Base-by-base conservation (phyloP, 2,329 filamentous ascomycete genomes). In the Colletotrichum camelliae region DNA sequence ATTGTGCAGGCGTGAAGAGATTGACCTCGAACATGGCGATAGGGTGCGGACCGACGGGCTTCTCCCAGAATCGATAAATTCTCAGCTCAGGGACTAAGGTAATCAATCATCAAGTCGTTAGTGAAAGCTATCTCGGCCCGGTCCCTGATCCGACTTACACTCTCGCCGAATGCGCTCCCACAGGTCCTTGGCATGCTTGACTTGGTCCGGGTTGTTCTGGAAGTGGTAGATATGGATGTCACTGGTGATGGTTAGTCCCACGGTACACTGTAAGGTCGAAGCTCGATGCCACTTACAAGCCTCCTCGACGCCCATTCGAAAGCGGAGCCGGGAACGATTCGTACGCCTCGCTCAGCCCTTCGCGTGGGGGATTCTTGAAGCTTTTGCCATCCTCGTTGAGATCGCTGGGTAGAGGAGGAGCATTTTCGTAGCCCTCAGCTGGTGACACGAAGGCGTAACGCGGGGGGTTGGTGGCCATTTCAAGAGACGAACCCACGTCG, bases 11-110 rank as follows among this genome's bases (percentile, higher is more conserved):
- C 0, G 93, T 95, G 83, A 96, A 95, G 24, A 98, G 61, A 79
- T 97, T 97, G 61, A 98, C 95, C 85, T 98, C 96, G 80, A 98
- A 98, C 95, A 98, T 98, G 68, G 93, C 94, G 1, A 95, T 84
- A 0, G 94, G 93, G 83, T 98, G 96, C 1, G 96, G 96, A 0
- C 96, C 96, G 33, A 98, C 84, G 0, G 96, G 95, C 16, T 86
- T 85, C 78, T 97, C 93, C 90, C 92, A 97, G 78, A 98, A 87
- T 16, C 84, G 88, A 83, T 98, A 98, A 79, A 97, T 93, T 70
- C 95, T 91, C 21, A 98, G 88, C 82, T 98, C 96, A 10, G 96
- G 95, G 81, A 98, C 94, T 96, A 76, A 9, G 27, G 29, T 7
- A 33, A 57, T 27, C 1, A 7, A n/a, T 15, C 29, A n/a, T 21